Evolutionary conservation across 495 filamentous ascomycete genomes (phyloP).

Genomic region (Tuber microsphaerosporum): DNA sequence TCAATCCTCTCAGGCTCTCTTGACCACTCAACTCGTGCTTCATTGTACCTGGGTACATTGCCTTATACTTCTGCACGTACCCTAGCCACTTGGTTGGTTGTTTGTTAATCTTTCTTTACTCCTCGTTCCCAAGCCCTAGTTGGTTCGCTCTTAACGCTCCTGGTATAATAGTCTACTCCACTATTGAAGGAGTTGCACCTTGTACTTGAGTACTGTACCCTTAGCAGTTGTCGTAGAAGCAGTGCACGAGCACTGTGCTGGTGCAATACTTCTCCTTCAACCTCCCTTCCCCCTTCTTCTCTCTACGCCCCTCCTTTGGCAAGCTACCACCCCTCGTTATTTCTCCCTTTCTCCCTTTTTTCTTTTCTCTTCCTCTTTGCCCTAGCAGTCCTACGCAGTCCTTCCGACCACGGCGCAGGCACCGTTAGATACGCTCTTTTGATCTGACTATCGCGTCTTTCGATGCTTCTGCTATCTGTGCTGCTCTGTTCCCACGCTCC

Average conservation of each 20-base stretch:
- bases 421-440: slow-evolving; percentile 28
- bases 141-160: neutral
- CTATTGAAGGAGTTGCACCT: neutral
- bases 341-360: slow-evolving; percentile 5
- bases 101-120: neutral
- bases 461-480: slow-evolving; percentile 24
- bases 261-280: neutral
- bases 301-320: slow-evolving; percentile 4
- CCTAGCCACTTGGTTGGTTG: neutral
- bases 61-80: neutral
- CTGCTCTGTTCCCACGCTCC: slow-evolving; percentile 24
- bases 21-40: neutral
- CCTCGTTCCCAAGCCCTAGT: neutral
- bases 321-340: slow-evolving; percentile 3
- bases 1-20: neutral
- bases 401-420: slow-evolving; percentile 30
- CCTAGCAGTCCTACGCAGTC: slow-evolving; percentile 22
- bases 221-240: neutral
- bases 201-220: neutral
- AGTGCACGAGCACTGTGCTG: neutral
- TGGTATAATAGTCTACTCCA: neutral
- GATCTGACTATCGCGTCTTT: slow-evolving; percentile 12
- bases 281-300: neutral
- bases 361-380: neutral
- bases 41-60: neutral